These are phyloP conservation scores for Neurospora sp. DNA, from an alignment of 495 filamentous ascomycete genomes.

Conservation along the genomic window DNA sequence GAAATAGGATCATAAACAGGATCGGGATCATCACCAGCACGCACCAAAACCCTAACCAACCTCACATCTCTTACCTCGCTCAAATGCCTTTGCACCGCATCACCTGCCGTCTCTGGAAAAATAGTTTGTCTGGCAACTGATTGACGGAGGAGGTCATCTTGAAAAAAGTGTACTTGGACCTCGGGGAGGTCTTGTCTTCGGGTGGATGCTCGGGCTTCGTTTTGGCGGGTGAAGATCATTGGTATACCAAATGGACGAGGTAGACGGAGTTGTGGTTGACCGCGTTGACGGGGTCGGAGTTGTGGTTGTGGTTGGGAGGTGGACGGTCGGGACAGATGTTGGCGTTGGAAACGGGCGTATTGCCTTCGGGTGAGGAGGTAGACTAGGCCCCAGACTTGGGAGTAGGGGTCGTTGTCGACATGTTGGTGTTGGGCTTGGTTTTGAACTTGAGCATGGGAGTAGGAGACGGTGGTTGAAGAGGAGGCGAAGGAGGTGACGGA, in stretches of 20 bases:
- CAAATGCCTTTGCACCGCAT: not conserved
- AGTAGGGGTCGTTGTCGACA: not conserved
- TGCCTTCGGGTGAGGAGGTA: constrained; percentile 21
- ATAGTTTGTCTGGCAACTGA: not conserved
- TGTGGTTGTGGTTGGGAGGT: not conserved
- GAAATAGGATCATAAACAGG: not conserved
- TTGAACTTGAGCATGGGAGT: not conserved
- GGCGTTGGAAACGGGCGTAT: constrained; percentile 28
- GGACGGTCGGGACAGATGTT: constrained; percentile 5
- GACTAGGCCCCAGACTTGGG: constrained; percentile 30
- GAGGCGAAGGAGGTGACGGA: not conserved
- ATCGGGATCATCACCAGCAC: not conserved
- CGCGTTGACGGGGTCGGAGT: not conserved
- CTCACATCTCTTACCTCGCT: not conserved
- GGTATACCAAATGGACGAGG: not conserved
- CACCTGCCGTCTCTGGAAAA: not conserved
- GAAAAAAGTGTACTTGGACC: not conserved
- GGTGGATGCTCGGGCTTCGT: not conserved
- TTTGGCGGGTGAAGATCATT: not conserved
- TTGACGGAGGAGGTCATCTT: not conserved
- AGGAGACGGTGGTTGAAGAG: not conserved
- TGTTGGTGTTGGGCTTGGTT: not conserved
- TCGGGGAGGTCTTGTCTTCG: not conserved
- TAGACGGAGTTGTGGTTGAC: not conserved
- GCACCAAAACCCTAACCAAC: not conserved